These are phyloP conservation scores for Tilletiaria anomala DNA, from an alignment of 1,284 basidiomycete species.

Conservation along the genomic window DNA sequence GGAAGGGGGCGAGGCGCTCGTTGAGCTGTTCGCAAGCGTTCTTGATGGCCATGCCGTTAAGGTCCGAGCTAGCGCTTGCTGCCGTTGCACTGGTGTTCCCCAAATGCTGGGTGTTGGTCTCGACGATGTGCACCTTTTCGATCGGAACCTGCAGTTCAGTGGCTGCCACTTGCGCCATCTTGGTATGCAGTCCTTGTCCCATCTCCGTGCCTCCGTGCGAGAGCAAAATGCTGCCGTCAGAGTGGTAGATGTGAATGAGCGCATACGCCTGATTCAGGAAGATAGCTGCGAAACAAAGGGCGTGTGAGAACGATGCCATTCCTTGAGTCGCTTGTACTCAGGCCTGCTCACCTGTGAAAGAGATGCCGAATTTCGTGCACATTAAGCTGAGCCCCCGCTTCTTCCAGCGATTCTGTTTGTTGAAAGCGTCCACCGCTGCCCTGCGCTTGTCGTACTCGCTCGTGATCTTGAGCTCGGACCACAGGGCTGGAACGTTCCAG, in stretches of 20 bases:
- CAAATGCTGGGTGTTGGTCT: conserved; percentile 37
- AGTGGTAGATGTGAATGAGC: conserved; percentile 36
- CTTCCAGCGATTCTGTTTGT: conserved; percentile 30
- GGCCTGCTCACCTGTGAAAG: conserved; percentile 19
- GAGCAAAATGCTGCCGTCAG: conserved; percentile 32
- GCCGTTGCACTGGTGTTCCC: conserved; percentile 39
- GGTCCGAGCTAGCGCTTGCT: conserved; percentile 18
- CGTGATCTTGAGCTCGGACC: conserved; percentile 22
- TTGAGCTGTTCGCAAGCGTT: conserved; percentile 41
- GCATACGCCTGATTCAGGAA: conserved; percentile 39
- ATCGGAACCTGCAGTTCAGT: conserved; percentile 36
- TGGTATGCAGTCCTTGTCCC: conserved; percentile 35
- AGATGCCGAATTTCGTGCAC: conserved; percentile 40
- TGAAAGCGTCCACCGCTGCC: conserved; percentile 35
- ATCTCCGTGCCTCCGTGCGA: conserved; percentile 39
- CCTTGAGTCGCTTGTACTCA: too few relatives aligned
- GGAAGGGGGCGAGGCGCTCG: conserved; percentile 22
- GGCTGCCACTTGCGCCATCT: conserved; percentile 39
- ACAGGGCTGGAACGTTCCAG: conserved; percentile 39
- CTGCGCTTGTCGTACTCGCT: conserved; percentile 28
- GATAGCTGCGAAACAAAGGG: too few relatives aligned
- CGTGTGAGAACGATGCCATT: too few relatives aligned
- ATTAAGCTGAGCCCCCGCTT: conserved; percentile 39
- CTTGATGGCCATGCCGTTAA: conserved; percentile 31
- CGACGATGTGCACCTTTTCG: conserved; percentile 22